A percentile compares a stretch with the other conserved stretches of the same genome.
Evolutionary conservation across 228 moss, liverwort and hornwort species (phyloP).

Genomic region (Sphagnum fallax): DNA sequence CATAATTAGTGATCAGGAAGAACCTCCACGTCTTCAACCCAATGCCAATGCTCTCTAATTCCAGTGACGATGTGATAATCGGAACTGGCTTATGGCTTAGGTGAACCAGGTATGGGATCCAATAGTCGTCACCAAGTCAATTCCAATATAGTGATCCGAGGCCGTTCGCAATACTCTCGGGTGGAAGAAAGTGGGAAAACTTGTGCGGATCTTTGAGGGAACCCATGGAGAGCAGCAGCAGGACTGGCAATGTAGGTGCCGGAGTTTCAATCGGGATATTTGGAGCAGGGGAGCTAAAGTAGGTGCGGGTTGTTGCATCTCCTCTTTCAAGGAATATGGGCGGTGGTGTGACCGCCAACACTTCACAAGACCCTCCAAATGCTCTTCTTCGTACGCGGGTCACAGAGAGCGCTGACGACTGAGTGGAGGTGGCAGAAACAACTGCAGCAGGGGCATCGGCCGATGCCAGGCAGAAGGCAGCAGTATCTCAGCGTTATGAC

Average conservation of each 20-base stretch:
- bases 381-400: conserved; percentile 71
- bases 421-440: background rate
- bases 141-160: conserved; percentile 12
- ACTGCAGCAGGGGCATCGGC: conserved; percentile 12
- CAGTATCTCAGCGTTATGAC: conserved; percentile 77
- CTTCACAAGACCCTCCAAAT: conserved; percentile 50
- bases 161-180: conserved; percentile 33
- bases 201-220: conserved; percentile 30
- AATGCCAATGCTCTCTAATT: too few species aligned
- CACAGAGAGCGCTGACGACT: conserved; percentile 4
- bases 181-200: conserved; percentile 28
- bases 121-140: too few species aligned
- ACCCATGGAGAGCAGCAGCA: conserved; percentile 21
- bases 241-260: conserved; percentile 43
- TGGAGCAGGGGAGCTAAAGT: conserved; percentile 50
- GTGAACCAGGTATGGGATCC: too few species aligned
- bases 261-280: conserved; percentile 62
- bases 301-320: conserved; percentile 22
- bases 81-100: too few species aligned
- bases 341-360: conserved; percentile 21
- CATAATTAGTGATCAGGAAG: too few species aligned
- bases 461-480: conserved; percentile 70
- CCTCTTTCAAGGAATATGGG: conserved; percentile 19
- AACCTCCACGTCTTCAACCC: too few species aligned
- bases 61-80: too few species aligned